Percentiles rank a stretch among this genome's conserved stretches.
Conservation (phyloP, 2,329 filamentous ascomycete species). For the Westerdykella ornata region DNA sequence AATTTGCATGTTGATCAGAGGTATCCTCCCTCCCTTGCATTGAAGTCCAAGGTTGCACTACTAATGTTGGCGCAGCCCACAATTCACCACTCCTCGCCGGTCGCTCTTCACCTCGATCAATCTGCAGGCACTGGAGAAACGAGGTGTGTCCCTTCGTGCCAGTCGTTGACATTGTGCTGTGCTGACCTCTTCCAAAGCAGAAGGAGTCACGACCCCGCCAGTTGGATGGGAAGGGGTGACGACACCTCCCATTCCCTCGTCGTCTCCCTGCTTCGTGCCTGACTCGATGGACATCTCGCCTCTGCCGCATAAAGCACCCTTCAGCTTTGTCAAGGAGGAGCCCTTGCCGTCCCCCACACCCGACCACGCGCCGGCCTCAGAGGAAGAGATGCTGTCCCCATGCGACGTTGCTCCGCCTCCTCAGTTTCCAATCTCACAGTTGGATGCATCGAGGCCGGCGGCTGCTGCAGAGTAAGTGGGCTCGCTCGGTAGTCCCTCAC, state of each 20-base stretch:
- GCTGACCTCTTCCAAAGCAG: slow-evolving; percentile 31
- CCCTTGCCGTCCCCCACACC: slow-evolving; percentile 69
- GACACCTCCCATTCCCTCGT: slow-evolving; percentile 77
- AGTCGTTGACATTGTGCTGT: slow-evolving; percentile 3
- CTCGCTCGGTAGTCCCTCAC: too few species aligned
- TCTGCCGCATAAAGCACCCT: slow-evolving; percentile 72
- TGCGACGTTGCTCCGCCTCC: slow-evolving; percentile 25
- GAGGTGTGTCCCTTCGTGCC: slow-evolving; percentile 45
- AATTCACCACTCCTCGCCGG: slow-evolving; percentile 73
- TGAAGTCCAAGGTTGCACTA: slow-evolving; percentile 10
- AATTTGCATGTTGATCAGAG: slow-evolving; percentile 96
- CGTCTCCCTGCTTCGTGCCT: slow-evolving; percentile 64
- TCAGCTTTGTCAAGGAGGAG: slow-evolving; percentile 52
- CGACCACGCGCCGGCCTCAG: slow-evolving; percentile 41
- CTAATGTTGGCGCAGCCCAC: slow-evolving; percentile 57
- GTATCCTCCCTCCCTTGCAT: slow-evolving; percentile 48
- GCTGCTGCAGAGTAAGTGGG: slow-evolving; percentile 34
- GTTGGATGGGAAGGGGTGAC: slow-evolving; percentile 60
- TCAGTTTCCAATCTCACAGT: slow-evolving; percentile 17
- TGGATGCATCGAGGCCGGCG: slow-evolving; percentile 31
- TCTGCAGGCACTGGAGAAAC: slow-evolving; percentile 52
- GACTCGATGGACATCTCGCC: slow-evolving; percentile 94
- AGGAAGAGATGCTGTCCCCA: slow-evolving; percentile 41
- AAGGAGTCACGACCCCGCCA: slow-evolving; percentile 41
- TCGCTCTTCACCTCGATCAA: slow-evolving; percentile 74